A percentile compares a stretch with the other conserved stretches of the same genome.
These are phyloP conservation scores for Botryobasidium botryosum DNA, from an alignment of 768 basidiomycete genomes.

Conservation along the genomic window DNA sequence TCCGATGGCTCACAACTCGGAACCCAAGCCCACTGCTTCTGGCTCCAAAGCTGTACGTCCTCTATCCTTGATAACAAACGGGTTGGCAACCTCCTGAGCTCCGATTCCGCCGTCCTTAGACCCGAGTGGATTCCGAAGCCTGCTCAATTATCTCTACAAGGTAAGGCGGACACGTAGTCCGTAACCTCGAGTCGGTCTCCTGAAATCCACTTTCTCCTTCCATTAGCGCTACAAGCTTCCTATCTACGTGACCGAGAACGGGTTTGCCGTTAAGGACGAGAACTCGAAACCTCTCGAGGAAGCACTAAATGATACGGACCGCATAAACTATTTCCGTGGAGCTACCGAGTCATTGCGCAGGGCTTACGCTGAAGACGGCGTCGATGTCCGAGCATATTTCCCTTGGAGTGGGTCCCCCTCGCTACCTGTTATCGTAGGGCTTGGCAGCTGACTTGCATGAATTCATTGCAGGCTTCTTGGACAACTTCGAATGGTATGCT, in stretches of 20 bases:
- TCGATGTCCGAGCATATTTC: slow-evolving; percentile 46
- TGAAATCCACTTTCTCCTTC: slow-evolving; percentile 4
- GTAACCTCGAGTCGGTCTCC: background rate
- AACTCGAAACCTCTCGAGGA: slow-evolving; percentile 33
- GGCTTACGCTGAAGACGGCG: slow-evolving; percentile 45
- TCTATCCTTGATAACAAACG: background rate
- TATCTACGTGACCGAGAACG: slow-evolving; percentile 60
- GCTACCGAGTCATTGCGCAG: slow-evolving; percentile 35
- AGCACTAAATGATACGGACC: slow-evolving; percentile 40
- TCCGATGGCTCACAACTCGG: slow-evolving; percentile 49
- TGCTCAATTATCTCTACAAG: slow-evolving; percentile 56
- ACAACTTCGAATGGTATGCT: slow-evolving; percentile 49
- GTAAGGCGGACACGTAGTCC: slow-evolving; percentile 20
- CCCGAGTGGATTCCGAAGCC: slow-evolving; percentile 49
- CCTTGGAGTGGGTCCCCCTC: slow-evolving; percentile 42
- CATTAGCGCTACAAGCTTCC: slow-evolving; percentile 31
- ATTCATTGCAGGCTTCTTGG: slow-evolving; percentile 33
- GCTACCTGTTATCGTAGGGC: background rate
- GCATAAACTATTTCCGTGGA: slow-evolving; percentile 50
- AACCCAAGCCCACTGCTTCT: slow-evolving; percentile 43
- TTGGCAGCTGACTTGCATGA: background rate
- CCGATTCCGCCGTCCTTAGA: slow-evolving; percentile 21
- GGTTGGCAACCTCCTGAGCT: no score
- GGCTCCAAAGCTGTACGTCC: slow-evolving; percentile 45
- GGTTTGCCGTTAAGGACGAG: slow-evolving; percentile 53